Percentiles rank a stretch among this genome's conserved stretches.
Evolutionary conservation across 768 basidiomycete genomes (phyloP).

Genomic region (Podaxis carcinomalis): DNA sequence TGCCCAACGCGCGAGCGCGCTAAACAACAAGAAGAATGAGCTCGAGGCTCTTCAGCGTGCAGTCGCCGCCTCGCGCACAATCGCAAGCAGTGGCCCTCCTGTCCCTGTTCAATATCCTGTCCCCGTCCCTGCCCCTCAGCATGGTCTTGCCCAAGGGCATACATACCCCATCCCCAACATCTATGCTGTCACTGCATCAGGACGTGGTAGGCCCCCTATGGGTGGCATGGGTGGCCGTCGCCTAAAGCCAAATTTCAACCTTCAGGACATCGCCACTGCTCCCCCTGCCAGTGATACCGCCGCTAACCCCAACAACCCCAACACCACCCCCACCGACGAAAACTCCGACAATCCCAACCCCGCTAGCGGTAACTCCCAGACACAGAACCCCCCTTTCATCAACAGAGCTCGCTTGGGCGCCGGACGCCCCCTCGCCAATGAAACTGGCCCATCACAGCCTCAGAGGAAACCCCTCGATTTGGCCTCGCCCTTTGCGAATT

Average conservation of each 20-base stretch:
- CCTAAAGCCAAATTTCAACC: constrained; percentile 51
- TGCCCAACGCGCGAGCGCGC: constrained; percentile 9
- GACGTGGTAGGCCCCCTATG: constrained; percentile 12
- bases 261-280: constrained; percentile 47
- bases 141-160: not conserved
- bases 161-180: constrained; percentile 10
- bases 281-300: not conserved
- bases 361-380: not conserved
- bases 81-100: not conserved
- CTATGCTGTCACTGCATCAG: constrained; percentile 18
- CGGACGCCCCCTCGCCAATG: constrained; percentile 32
- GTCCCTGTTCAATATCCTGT: not conserved
- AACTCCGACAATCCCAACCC: constrained; percentile 1
- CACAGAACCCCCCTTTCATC: not conserved
- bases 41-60: constrained; percentile 11
- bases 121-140: constrained; percentile 33
- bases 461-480: constrained; percentile 27
- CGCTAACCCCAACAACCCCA: not conserved
- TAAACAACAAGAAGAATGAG: constrained; percentile 8
- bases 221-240: constrained; percentile 41
- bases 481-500: constrained; percentile 85
- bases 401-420: constrained; percentile 35
- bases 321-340: not conserved
- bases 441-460: not conserved
- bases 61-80: not conserved